Percentiles rank a stretch among this genome's conserved stretches.
Evolutionary conservation across 106 monocot species (phyloP).

Genomic region (Phalaenopsis equestris): DNA sequence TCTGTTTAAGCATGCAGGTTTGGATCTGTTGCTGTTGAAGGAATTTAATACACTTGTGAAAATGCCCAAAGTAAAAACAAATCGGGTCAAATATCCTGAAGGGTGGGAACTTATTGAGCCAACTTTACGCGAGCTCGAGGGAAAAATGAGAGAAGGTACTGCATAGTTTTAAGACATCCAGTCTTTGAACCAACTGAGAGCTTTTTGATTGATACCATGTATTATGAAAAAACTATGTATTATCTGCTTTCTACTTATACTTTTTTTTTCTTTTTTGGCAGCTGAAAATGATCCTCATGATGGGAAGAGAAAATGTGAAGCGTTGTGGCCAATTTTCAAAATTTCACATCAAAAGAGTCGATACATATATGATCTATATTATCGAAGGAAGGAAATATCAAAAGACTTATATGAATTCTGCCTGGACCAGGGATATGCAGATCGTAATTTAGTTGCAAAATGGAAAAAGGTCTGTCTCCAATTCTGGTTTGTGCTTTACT

Average conservation of each 20-base stretch:
- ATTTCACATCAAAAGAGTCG: conserved; percentile 85
- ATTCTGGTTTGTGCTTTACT: no score
- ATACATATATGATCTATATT: conserved; percentile 83
- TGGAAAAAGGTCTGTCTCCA: conserved; percentile 75
- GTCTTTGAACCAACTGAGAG: not conserved
- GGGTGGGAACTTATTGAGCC: conserved; percentile 98
- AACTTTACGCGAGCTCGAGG: conserved; percentile 79
- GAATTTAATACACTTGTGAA: not conserved
- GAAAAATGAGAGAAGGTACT: conserved; percentile 92
- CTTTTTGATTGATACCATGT: no score
- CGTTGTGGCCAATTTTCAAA: conserved; percentile 78
- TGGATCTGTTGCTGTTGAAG: no score
- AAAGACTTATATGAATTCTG: conserved; percentile 88
- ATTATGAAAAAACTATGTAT: no score
- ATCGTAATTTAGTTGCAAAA: conserved; percentile 84
- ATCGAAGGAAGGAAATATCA: conserved; percentile 84
- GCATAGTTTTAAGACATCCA: not conserved
- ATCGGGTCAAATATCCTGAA: conserved; percentile 73
- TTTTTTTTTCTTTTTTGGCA: conserved; percentile 10
- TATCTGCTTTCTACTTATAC: no score
- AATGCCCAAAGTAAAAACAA: conserved; percentile 95
- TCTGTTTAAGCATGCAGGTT: no score
- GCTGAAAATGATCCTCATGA: conserved; percentile 95
- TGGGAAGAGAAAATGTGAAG: conserved; percentile 93
- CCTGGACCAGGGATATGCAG: conserved; percentile 85